Percentiles rank a stretch among this genome's conserved stretches.
Evolutionary conservation across 1,284 basidiomycete species (phyloP).

Genomic region (Puccinia coronata): DNA sequence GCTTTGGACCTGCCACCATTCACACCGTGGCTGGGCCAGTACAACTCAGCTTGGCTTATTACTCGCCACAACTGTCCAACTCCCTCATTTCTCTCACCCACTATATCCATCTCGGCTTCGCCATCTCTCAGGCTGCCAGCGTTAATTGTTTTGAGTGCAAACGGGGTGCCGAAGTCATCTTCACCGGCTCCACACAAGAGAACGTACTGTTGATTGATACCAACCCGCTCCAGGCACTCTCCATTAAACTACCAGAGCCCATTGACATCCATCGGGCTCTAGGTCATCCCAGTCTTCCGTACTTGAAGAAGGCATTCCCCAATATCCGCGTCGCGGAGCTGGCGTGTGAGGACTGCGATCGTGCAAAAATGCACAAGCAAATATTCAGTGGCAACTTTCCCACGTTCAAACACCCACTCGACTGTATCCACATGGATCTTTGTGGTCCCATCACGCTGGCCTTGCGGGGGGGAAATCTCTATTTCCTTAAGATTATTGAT

Average conservation of each 20-base stretch:
- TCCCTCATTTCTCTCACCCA: neutral
- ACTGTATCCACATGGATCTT: conserved; percentile 31
- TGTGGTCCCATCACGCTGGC: conserved; percentile 17
- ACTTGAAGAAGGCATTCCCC: neutral
- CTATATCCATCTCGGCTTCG: neutral
- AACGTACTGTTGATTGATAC: neutral
- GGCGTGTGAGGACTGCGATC: neutral
- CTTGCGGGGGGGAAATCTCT: neutral
- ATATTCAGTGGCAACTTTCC: neutral
- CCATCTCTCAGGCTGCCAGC: neutral
- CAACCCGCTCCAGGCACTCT: neutral
- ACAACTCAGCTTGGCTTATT: neutral
- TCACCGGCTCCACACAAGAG: neutral
- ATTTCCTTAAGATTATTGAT: conserved; percentile 33
- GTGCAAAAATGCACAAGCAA: conserved; percentile 15
- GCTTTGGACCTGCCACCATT: neutral
- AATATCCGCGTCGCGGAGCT: neutral
- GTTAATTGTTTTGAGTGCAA: neutral
- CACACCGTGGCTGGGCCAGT: neutral
- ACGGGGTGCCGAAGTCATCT: neutral
- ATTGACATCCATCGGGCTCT: neutral
- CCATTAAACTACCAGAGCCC: neutral
- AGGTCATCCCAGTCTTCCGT: conserved; percentile 14
- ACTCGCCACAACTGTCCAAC: neutral
- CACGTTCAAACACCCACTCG: neutral